Evolutionary conservation across 768 basidiomycete species (phyloP), one percentile per base, ranked within the genome.

Genomic region (Boletus fagicola): DNA sequence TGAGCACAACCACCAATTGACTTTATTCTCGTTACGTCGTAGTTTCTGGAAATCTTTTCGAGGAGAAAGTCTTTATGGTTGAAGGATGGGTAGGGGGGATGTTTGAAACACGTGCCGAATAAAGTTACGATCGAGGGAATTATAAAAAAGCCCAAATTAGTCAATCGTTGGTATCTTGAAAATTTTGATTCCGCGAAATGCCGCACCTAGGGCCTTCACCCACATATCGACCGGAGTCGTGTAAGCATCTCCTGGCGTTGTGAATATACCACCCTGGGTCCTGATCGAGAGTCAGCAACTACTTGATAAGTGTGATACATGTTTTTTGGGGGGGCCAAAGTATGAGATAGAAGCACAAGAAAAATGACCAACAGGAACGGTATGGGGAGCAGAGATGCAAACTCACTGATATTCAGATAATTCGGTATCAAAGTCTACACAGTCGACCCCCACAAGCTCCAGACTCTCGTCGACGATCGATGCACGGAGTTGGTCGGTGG

Each of bases 141-240:
- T 67, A 59, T 61, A 61, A 62, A 66, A 72, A 64, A 52, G 49
- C n/a, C 70, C 65, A 68, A 73, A 74, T 72, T 73, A 66, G 72
- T 73, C 60, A 60, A 63, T 53, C 36, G 57, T 71, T 69, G 71
- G 68, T 72, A 71, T 68, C 64, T 62, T 62, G 72, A 77, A 78
- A 83, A 79, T 76, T 78, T 83, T 84, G 84, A 74, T 86, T 84
- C 83, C 84, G 83, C 75, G 58, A 61, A 49, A 50, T 35, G 42
- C 44, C 58, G 54, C 71, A 91, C 92, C 92, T 49, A 94, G 81
- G 16, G 80, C 88, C 70, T 90, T 91, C 53, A 92, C 84, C 91
- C 91, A 93, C 88, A 93, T 91, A 66, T 94, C 91, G 46, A 94
- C 81, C 2, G 92, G 91, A 8, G 91, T 92, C 39, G 89, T 92